Percentiles rank a stretch among this genome's conserved stretches.
These are phyloP conservation scores for Aspergillus ibericus DNA, from an alignment of 2,329 filamentous ascomycete genomes.

Conservation along the genomic window DNA sequence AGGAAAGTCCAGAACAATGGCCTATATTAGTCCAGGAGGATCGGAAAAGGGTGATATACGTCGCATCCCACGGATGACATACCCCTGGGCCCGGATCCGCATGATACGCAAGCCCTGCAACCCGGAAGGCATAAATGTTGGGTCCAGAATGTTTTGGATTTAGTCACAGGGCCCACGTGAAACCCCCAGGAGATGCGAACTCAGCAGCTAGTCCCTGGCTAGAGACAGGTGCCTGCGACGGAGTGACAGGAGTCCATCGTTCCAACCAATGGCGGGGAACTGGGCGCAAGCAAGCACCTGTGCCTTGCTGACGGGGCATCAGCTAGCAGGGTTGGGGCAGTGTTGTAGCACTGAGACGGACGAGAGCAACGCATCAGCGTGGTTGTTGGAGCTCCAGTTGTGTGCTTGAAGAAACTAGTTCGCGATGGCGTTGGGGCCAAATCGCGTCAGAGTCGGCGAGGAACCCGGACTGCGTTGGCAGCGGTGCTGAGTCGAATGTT, in stretches of 20 bases:
- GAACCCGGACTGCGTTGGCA: not conserved
- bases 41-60: constrained; percentile 6
- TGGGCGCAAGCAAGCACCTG: not conserved
- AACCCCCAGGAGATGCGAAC: not conserved
- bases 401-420: constrained; percentile 4
- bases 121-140: not conserved
- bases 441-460: constrained; percentile 6
- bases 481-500: not conserved
- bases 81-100: not conserved
- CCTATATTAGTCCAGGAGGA: not conserved
- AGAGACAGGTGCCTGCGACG: not conserved
- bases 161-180: constrained; percentile 2
- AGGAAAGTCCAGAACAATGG: not conserved
- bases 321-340: constrained; percentile 1
- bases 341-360: not conserved
- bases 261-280: not conserved
- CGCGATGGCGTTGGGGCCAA: constrained; percentile 8
- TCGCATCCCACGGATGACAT: constrained; percentile 2
- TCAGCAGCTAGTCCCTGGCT: not conserved
- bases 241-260: not conserved
- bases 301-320: not conserved
- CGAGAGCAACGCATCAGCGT: not conserved
- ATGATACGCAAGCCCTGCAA: not conserved
- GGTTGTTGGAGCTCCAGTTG: not conserved
- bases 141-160: constrained; percentile 4